Evolutionary conservation across 192 early-diverging fungal species (phyloP), one percentile per base, ranked within the genome.

Genomic region (Thoreauomyces humboldtii): DNA sequence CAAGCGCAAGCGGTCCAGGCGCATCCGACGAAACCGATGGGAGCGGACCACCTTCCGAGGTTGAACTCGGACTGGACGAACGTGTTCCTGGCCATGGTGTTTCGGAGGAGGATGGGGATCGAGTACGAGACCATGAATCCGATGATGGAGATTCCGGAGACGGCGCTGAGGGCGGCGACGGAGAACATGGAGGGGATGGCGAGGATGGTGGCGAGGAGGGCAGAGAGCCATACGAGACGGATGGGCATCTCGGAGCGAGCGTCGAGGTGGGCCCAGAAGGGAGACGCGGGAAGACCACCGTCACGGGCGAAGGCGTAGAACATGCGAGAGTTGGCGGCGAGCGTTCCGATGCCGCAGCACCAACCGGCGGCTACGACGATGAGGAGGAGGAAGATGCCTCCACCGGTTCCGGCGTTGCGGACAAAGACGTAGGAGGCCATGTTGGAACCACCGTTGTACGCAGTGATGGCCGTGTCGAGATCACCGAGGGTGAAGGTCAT

Each of bases 271-370:
- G 43, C 21, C 60, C 61, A 74, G 64, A 69, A 73, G 9, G 19
- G 35, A 31, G 73, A 76, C 29, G 47, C 51, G 29, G 81, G 78
- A 35, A 83, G 65, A 22, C 72, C 75, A 21, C 72, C 71, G 65
- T 82, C 81, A 43, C 81, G 75, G 57, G 78, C 69, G 58, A 82
- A 78, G 6, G 81, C 76, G 59, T 81, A 83, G 32, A 81, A 63
- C 73, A 73, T 76, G 41, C 79, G 63, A 25, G 73, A 73, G 68
- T 76, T 79, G 42, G 79, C 70, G 19, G 73, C 65, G 28, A 77
- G 57, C 19, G 75, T 67, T 29, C 54, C 62, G 44, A 81, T 65
- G n/a, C 75, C 71, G 46, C 72, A 72, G 33, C 61, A 43, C 61
- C 67, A 75, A 24, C 66, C 75, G 43, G 73, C 68, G 4, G 59